Evolutionary conservation across 345 rosid species (phyloP), one percentile per base, ranked within the genome.

Genomic region (Salix arbutifolia): DNA sequence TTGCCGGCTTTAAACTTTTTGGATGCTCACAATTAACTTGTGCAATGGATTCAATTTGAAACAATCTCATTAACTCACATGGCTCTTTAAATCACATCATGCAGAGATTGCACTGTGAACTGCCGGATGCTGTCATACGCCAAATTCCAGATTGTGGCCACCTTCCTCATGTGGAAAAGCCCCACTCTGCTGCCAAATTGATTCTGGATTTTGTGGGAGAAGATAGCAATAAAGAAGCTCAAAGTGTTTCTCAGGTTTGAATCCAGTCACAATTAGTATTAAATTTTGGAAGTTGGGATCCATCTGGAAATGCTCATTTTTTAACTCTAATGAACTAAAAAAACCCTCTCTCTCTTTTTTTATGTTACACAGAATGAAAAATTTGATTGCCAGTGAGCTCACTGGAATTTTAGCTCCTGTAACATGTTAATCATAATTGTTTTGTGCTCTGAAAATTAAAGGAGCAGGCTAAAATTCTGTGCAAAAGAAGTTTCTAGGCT

Each of bases 71-170:
- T 56, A 40, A 44, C 40, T 74, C 56, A 23, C 26, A 17, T 8
- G 25, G 25, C 38, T 67, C 19, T 28, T 73, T 25, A 8, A 67
- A 48, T 70, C 28, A 53, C 72, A 71, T 38, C 64, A 76, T 83
- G 84, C 90, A 91, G 97, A 91, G 94, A 72, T 76, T 93, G 79
- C 92, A 89, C 8, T 80, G 87, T 64, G 96, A 95, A 50, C 79
- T 95, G 77, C 82, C 88, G 30, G 84, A 90, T 62, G 92, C 96
- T 26, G 84, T 77, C 65, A 69, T 95, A 46, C 79, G 82, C 31
- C 96, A 89, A 81, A 86, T 93, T 83, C 91, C 93, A 23, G 81
- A 91, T 40, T 93, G 96, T 44, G 99, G 96, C 53, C 99, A 95
- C 81, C 75, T 91, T 82, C 97, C 97, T 67, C 99, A 93, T 9